Evolutionary conservation across 441 rosid species (phyloP).

Genomic region (Erodium trifolium): DNA sequence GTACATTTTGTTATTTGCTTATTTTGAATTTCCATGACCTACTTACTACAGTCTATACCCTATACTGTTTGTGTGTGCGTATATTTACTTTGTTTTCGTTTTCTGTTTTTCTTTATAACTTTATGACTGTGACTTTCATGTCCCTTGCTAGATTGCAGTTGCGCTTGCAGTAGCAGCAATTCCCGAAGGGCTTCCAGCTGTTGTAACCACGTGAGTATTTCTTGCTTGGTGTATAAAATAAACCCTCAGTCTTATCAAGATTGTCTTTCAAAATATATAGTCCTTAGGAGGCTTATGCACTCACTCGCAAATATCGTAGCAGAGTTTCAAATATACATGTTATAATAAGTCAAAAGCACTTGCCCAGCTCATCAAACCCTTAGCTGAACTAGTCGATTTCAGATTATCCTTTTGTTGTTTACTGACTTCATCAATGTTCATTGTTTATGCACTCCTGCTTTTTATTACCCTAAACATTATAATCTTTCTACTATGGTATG

Average conservation of each 20-base stretch:
- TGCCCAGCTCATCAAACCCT: not conserved
- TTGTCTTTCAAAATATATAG: not conserved
- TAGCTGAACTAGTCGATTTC: not conserved
- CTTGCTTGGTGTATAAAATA: constrained; percentile 13
- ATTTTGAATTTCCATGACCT: constrained; percentile 9
- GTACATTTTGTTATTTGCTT: not conserved
- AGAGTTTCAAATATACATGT: not conserved
- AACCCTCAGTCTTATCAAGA: not conserved
- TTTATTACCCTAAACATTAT: not conserved
- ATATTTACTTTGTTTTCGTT: not conserved
- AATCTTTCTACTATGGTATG: not conserved
- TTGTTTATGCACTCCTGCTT: not conserved
- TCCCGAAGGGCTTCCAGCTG: constrained; percentile 99
- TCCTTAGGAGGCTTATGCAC: constrained; percentile 1
- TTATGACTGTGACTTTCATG: constrained; percentile 17
- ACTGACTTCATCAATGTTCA: not conserved
- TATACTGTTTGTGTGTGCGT: not conserved
- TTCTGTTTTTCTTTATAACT: constrained; percentile 8
- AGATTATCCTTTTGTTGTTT: constrained; percentile 1
- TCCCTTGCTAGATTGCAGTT: constrained; percentile 82
- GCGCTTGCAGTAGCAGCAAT: constrained; percentile 99
- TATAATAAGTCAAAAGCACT: not conserved
- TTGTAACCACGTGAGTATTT: constrained; percentile 88
- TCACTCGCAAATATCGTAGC: not conserved
- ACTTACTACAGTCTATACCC: not conserved